Evolutionary conservation across 2,329 filamentous ascomycete genomes (phyloP).

Genomic region (Sphaerulina vaccinii): DNA sequence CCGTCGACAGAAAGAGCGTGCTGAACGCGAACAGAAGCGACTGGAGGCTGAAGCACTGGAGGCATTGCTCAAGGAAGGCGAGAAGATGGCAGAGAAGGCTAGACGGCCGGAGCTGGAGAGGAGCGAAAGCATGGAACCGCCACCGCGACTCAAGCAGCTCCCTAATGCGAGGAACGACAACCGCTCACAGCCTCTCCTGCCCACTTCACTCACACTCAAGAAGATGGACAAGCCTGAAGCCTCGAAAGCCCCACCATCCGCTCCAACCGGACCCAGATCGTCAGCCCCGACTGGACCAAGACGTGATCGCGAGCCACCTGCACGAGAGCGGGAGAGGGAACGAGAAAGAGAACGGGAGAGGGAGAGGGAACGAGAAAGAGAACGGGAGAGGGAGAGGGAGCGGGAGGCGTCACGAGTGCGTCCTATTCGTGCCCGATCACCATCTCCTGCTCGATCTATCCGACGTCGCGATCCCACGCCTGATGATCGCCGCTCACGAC

Average conservation of each 20-base stretch:
- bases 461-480: conserved; percentile 29
- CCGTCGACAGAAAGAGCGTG: conserved; percentile 40
- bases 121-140: conserved; percentile 42
- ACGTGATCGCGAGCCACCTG: conserved; percentile 12
- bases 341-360: not conserved
- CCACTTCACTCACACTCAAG: conserved; percentile 35
- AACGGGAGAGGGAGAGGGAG: not conserved
- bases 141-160: conserved; percentile 37
- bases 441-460: conserved; percentile 31
- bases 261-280: conserved; percentile 22
- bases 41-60: conserved; percentile 57
- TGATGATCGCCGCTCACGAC: conserved; percentile 27
- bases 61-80: conserved; percentile 54
- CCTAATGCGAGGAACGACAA: conserved; percentile 27
- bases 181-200: conserved; percentile 24
- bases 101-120: conserved; percentile 52
- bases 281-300: conserved; percentile 23
- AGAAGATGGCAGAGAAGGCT: conserved; percentile 54
- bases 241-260: conserved; percentile 15
- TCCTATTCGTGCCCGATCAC: conserved; percentile 28
- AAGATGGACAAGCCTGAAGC: conserved; percentile 29
- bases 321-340: not conserved
- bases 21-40: conserved; percentile 51
- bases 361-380: not conserved
- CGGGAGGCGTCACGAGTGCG: conserved; percentile 20